These are phyloP conservation scores for Akebia trifoliata DNA, from an alignment of 164 flowering plant species.

Conservation along the genomic window DNA sequence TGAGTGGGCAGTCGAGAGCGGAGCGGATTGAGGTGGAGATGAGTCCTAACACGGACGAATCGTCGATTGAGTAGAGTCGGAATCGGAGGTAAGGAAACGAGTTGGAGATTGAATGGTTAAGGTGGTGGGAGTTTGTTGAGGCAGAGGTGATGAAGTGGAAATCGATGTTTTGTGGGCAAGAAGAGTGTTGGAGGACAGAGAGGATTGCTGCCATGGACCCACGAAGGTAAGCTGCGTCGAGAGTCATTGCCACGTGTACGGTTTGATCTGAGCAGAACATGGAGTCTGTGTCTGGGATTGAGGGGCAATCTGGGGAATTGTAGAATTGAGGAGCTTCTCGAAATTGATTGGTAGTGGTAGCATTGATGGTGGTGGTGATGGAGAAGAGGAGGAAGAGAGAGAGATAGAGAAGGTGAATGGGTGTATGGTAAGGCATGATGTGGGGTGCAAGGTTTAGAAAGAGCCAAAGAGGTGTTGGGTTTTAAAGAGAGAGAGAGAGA, in stretches of 20 bases:
- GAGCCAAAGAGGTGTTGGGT: neutral
- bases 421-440: neutral
- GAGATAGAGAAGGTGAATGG: neutral
- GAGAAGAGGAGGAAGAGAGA: slow-evolving; percentile 5
- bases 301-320: slow-evolving; percentile 61
- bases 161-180: slow-evolving; percentile 65
- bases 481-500: neutral
- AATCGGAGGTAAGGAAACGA: slow-evolving; percentile 71
- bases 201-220: slow-evolving; percentile 85
- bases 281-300: slow-evolving; percentile 7
- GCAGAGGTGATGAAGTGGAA: slow-evolving; percentile 69
- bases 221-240: slow-evolving; percentile 64
- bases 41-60: slow-evolving; percentile 45
- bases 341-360: slow-evolving; percentile 25
- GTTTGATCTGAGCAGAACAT: slow-evolving; percentile 33
- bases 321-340: slow-evolving; percentile 83
- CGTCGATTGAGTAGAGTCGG: slow-evolving; percentile 42
- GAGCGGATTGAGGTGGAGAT: slow-evolving; percentile 81
- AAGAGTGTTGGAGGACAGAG: slow-evolving; percentile 79
- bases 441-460: neutral
- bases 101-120: slow-evolving; percentile 31
- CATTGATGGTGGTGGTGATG: neutral
- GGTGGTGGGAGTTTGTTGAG: slow-evolving; percentile 27
- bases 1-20: slow-evolving; percentile 77
- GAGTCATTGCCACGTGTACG: slow-evolving; percentile 80